Evolutionary conservation across 2,329 filamentous ascomycete species (phyloP), one percentile per base, ranked within the genome.

Genomic region (Fusarium foetens): DNA sequence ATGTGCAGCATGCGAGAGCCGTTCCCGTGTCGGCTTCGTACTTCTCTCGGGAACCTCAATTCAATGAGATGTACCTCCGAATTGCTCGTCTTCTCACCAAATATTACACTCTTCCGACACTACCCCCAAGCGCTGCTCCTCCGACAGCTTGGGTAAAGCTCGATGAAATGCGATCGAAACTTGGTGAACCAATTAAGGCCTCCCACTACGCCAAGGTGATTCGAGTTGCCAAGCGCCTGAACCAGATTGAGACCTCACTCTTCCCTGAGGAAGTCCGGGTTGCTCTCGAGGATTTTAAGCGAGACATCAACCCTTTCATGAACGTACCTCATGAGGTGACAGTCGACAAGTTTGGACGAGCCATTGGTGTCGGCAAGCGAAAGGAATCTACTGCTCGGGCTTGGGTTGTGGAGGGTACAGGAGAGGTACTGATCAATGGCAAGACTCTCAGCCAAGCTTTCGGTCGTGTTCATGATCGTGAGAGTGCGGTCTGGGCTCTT

Each of bases 401-500:
- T 14, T 97, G 91, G 84, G 85, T 99, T 27, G 94, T 99, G 8
- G 95, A 98, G 83, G 96, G 96, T 10, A 94, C 93, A 16, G 97
- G 96, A 19, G 93, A 98, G 83, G 90, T 97, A 19, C 81, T 97
- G 75, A 86, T 99, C 81, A 99, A 99, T 80, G 95, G 95, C 70
- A 95, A 94, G 84, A 90, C 89, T n/a, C 84, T 99, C 63, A 89
- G 88, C 55, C 89, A 96, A 55, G 91, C 90, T 27, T 99, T 99
- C 81, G 93, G 91, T 38, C 91, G 96, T 39, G 83, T 98, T 55
- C 95, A 99, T 80, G 95, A 99, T 82, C 91, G 96, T 46, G 96
- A 98, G 85, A 98, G 94, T 79, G 95, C 94, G 6, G 85, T 97
- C 8, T 99, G 95, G 95, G 91, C 95, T 12, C 83, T 99, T 78